phyloP scores from a whole-genome alignment of 805 yeast genomes.

The Kluyveromyces dobzhanskii region DNA sequence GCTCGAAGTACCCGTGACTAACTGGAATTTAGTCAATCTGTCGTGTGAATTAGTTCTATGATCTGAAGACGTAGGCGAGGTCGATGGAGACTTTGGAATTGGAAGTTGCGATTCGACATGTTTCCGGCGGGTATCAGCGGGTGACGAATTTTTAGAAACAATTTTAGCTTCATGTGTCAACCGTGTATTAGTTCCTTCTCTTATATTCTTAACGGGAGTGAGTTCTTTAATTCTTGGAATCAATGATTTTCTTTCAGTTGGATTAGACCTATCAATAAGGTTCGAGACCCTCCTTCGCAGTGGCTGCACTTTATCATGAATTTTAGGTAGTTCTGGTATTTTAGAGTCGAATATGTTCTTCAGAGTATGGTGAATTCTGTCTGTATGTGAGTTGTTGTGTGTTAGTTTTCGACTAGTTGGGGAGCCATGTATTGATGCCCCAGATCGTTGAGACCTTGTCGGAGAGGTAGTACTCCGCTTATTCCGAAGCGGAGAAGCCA shows the following conservation, averaged over 20 bases:
- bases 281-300: conserved; percentile 3
- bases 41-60: conserved; percentile 11
- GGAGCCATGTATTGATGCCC: conserved; percentile 17
- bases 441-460: neutral
- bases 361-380: conserved; percentile 21
- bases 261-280: neutral
- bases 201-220: neutral
- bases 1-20: conserved; percentile 17
- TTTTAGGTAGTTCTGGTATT: conserved; percentile 6
- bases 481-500: conserved; percentile 3
- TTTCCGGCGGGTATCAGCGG: neutral
- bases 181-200: neutral
- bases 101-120: neutral
- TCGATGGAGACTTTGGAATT: neutral
- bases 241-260: conserved; percentile 7
- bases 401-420: conserved; percentile 21
- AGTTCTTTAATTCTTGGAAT: conserved; percentile 10
- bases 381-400: conserved; percentile 7
- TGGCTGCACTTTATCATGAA: neutral
- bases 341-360: conserved; percentile 18
- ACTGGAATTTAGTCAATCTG: conserved; percentile 24
- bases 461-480: conserved; percentile 8
- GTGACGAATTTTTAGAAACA: neutral
- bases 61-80: conserved; percentile 2
- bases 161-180: neutral